Evolutionary conservation across 2,329 filamentous ascomycete species (phyloP).

Genomic region (Didymella glomerata): DNA sequence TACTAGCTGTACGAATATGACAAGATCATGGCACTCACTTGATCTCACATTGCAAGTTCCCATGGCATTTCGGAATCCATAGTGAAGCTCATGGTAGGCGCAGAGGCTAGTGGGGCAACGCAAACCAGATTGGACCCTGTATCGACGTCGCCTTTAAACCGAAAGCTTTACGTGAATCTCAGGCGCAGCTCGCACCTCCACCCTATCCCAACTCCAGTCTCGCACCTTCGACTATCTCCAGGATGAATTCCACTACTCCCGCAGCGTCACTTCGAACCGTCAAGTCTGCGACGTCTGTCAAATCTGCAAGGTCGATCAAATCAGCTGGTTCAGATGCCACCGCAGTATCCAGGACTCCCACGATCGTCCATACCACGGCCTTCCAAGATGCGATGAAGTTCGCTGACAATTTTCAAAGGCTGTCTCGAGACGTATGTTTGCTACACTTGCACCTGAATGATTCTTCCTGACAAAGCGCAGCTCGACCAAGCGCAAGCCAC

Average conservation of each 20-base stretch:
- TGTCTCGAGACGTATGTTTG: background rate
- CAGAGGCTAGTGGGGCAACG: background rate
- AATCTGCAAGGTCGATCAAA: background rate
- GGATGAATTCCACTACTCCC: background rate
- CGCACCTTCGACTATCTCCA: no score
- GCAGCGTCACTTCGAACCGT: background rate
- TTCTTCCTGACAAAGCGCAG: background rate
- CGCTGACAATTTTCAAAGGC: background rate
- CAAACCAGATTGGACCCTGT: background rate
- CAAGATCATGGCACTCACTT: background rate
- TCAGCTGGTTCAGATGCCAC: background rate
- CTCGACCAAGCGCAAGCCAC: slow-evolving; percentile 1
- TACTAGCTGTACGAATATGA: background rate
- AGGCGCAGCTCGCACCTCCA: background rate
- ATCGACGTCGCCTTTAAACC: background rate
- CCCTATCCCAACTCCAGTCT: background rate
- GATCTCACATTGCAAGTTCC: background rate
- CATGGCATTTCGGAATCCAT: no score
- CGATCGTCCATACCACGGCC: background rate
- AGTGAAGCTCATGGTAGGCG: background rate
- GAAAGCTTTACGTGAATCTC: no score
- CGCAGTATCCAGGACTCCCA: background rate
- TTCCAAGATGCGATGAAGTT: background rate
- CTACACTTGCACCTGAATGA: background rate
- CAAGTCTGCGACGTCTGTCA: background rate